Evolutionary conservation across 495 filamentous ascomycete genomes (phyloP).

Genomic region (Trichoderma virens): DNA sequence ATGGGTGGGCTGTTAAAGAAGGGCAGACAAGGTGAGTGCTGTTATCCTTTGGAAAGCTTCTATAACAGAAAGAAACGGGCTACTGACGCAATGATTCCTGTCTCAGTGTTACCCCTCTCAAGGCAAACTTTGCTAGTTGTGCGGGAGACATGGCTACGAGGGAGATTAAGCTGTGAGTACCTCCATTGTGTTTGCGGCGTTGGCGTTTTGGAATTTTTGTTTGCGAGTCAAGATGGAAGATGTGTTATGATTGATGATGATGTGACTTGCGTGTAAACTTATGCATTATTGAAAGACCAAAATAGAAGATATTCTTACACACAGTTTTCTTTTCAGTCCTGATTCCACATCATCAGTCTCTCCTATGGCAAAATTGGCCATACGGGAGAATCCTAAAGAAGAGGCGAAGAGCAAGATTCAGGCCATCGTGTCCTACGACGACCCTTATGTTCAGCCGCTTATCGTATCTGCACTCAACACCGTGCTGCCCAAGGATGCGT

Average conservation of each 20-base stretch:
- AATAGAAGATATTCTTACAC: constrained; percentile 13
- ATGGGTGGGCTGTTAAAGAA: constrained; percentile 89
- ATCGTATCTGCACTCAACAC: constrained; percentile 62
- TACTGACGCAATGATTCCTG: too few relatives aligned
- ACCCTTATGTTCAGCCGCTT: constrained; percentile 76
- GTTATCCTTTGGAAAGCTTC: too few relatives aligned
- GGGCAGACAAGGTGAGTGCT: constrained; percentile 72
- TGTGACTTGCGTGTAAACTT: neutral
- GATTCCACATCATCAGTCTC: neutral
- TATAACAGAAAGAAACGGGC: too few relatives aligned
- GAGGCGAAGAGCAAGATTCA: constrained; percentile 42
- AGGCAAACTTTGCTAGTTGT: constrained; percentile 88
- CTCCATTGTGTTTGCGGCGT: constrained; percentile 7
- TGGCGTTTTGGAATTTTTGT: neutral
- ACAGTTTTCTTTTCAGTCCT: neutral
- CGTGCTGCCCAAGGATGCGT: constrained; percentile 45
- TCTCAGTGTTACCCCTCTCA: constrained; percentile 84
- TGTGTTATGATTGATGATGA: constrained; percentile 2
- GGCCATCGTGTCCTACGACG: constrained; percentile 75
- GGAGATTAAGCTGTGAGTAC: constrained; percentile 87
- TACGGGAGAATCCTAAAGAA: neutral
- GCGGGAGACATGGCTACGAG: constrained; percentile 47
- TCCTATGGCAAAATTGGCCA: neutral
- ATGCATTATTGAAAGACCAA: neutral
- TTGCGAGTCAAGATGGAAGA: neutral